Percentiles rank a stretch among this genome's conserved stretches.
These are phyloP conservation scores for Starmerella kuoi DNA, from an alignment of 805 yeast genomes.

Conservation along the genomic window DNA sequence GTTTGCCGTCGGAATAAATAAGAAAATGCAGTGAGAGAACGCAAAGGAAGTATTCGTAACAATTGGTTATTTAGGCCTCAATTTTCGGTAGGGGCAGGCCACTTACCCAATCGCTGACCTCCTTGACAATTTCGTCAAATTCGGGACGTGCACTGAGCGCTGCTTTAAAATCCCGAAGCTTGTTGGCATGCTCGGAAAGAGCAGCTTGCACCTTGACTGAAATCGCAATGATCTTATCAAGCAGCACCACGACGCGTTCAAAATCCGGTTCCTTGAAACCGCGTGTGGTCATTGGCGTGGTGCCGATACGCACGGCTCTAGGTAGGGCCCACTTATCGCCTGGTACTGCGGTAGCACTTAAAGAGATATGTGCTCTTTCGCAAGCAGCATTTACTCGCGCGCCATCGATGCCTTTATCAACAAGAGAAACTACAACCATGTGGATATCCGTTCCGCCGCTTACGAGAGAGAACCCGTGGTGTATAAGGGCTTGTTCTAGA, in stretches of 20 bases:
- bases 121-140: conserved; percentile 20
- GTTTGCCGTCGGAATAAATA: no score
- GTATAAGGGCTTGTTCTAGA: conserved; percentile 60
- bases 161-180: conserved; percentile 88
- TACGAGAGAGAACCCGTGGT: conserved; percentile 67
- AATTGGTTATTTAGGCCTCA: no score
- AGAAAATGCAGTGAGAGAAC: no score
- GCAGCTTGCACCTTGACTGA: conserved; percentile 64
- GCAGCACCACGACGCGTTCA: conserved; percentile 60
- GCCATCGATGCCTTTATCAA: conserved; percentile 78
- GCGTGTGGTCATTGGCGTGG: conserved; percentile 97
- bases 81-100: conserved; percentile 4
- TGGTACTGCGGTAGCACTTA: conserved; percentile 93
- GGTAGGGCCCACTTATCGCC: conserved; percentile 96
- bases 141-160: conserved; percentile 38
- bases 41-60: no score
- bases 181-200: conserved; percentile 85
- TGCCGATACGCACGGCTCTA: conserved; percentile 92
- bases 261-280: conserved; percentile 86
- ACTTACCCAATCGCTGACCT: conserved; percentile 21
- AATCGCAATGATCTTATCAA: conserved; percentile 62
- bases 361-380: conserved; percentile 86
- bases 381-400: conserved; percentile 92
- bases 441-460: conserved; percentile 96
- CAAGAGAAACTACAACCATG: conserved; percentile 77